Base-by-base conservation (phyloP, 345 rosid species). In the Trapa bicornis region DNA sequence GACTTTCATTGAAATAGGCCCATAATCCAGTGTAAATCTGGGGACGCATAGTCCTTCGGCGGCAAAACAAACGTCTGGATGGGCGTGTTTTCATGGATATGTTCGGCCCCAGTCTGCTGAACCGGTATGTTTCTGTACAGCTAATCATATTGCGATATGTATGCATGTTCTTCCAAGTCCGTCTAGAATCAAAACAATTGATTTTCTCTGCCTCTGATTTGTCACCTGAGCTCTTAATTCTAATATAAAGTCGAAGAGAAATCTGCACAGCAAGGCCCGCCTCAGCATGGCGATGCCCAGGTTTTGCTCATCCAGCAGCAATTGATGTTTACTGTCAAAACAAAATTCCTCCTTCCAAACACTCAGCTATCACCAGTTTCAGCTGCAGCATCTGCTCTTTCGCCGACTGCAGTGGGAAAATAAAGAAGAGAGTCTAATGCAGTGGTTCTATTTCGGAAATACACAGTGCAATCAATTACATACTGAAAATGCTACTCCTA, bases 341-440 rank as follows among this genome's bases (percentile, higher is more conserved):
- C 33, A 75, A 65, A 60, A 67, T 47, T 47, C 71, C 80, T 60
- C 75, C 89, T 60, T 80, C 84, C 74, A 92, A 69, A 73, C 87
- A 86, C 76, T 84, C 84, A 2, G 81, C 82, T 11, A 89, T 72
- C 14, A 73, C 77, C 67, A 67, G 80, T 80, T 84, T 83, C 81
- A 89, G 67, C 69, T 85, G 91, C 60, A 77, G 67, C 91, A 88
- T 79, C 80, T 85, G 86, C 74, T 75, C 83, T 78, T 75, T 85
- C 3, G 91, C 96, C 73, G 74, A 76, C 96, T 89, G 88, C 84
- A 70, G 41, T 68, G 61, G 67, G 68, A 69, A 32, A 67, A 16
- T 52, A 67, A 38, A 68, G 0, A 54, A 29, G 60, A 54, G 35
- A 54, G 29, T 17, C 22, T 22, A 6, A 54, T 22, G 60, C 33